A percentile compares a stretch with the other conserved stretches of the same genome.
Conservation (phyloP, 495 filamentous ascomycete genomes). For the Hypoxylon cercidicola region DNA sequence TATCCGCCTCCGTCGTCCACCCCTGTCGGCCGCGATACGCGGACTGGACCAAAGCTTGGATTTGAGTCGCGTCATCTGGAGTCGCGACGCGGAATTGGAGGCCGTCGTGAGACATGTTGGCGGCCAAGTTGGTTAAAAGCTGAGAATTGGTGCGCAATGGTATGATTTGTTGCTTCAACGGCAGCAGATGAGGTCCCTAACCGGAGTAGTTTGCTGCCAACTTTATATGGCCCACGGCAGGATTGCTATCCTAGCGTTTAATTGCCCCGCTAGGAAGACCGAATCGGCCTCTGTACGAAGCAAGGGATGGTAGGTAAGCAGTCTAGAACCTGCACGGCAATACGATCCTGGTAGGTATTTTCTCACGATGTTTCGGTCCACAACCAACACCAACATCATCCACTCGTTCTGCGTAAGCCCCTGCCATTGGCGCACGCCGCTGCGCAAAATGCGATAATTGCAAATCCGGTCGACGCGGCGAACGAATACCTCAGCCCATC, state of each 20-base stretch:
- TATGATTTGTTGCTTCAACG: no score
- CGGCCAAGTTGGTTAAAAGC: background rate
- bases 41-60: conserved; percentile 13
- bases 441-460: conserved; percentile 59
- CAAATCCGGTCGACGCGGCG: conserved; percentile 62
- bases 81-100: conserved; percentile 16
- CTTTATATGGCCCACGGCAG: no score
- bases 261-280: no score
- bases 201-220: no score
- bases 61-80: conserved; percentile 7
- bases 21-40: conserved; percentile 11
- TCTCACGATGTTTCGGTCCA: no score
- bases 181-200: no score
- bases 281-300: no score
- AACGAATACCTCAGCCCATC: conserved; percentile 66
- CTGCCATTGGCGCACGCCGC: conserved; percentile 62
- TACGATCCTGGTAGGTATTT: no score
- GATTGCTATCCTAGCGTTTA: no score
- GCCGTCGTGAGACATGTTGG: background rate
- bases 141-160: no score
- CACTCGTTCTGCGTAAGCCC: conserved; percentile 51
- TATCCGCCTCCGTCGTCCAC: conserved; percentile 16
- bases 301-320: no score
- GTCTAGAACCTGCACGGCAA: conserved; percentile 12
- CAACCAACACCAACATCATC: no score